Evolutionary conservation across 805 yeast genomes (phyloP).

Genomic region (Jamesozyma lodderae): DNA sequence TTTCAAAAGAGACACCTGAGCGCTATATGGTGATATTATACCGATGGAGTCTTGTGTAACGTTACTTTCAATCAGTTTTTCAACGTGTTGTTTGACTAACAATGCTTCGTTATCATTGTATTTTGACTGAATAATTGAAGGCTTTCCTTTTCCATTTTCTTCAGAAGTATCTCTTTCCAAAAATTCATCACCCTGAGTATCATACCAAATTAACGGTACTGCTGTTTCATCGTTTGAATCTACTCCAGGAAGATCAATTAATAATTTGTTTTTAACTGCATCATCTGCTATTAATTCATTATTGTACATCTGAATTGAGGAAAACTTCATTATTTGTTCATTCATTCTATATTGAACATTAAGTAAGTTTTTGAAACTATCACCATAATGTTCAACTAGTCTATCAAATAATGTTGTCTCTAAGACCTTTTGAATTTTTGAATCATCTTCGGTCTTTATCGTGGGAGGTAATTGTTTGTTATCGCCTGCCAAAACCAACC

Average conservation of each 20-base stretch:
- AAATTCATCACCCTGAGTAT: slow-evolving; percentile 84
- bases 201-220: slow-evolving; percentile 68
- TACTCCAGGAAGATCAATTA: slow-evolving; percentile 48
- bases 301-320: slow-evolving; percentile 58
- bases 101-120: slow-evolving; percentile 69
- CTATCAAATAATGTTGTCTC: slow-evolving; percentile 76
- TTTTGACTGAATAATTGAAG: slow-evolving; percentile 31
- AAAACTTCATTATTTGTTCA: slow-evolving; percentile 62
- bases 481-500: slow-evolving; percentile 84
- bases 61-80: slow-evolving; percentile 42
- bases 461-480: slow-evolving; percentile 90
- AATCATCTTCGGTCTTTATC: slow-evolving; percentile 46
- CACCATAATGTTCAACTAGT: slow-evolving; percentile 42
- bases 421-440: slow-evolving; percentile 37
- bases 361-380: slow-evolving; percentile 46
- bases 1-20: slow-evolving; percentile 65
- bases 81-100: slow-evolving; percentile 50
- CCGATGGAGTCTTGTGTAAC: slow-evolving; percentile 58
- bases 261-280: slow-evolving; percentile 42
- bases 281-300: slow-evolving; percentile 54
- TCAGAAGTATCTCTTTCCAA: slow-evolving; percentile 44
- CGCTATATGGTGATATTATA: slow-evolving; percentile 81
- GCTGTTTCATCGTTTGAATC: slow-evolving; percentile 46
- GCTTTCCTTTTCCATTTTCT: background rate
- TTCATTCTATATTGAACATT: slow-evolving; percentile 87